Evolutionary conservation across 495 filamentous ascomycete genomes (phyloP).

Genomic region (Platismatia glauca): DNA sequence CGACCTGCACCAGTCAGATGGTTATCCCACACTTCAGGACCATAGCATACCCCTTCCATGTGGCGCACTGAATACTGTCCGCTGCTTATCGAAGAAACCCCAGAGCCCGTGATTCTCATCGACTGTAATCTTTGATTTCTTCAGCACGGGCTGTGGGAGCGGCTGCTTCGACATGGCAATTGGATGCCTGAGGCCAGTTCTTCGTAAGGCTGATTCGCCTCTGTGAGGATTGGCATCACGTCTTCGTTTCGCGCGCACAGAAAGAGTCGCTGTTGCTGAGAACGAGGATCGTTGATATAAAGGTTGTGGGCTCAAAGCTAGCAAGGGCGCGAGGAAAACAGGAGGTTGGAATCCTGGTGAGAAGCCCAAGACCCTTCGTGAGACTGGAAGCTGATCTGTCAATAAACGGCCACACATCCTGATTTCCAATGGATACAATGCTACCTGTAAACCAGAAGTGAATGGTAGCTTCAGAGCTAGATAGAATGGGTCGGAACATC

Average conservation of each 20-base stretch:
- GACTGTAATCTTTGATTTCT: conserved; percentile 43
- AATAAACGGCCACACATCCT: neutral
- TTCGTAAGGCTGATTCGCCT: conserved; percentile 69
- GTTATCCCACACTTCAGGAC: conserved; percentile 6
- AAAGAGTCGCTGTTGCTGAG: conserved; percentile 28
- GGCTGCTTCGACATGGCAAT: conserved; percentile 60
- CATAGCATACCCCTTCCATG: conserved; percentile 46
- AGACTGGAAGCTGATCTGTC: neutral
- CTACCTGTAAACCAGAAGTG: neutral
- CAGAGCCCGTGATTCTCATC: conserved; percentile 83
- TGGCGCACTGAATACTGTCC: conserved; percentile 55
- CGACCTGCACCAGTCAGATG: conserved; percentile 45
- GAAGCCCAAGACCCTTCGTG: neutral
- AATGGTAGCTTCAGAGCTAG: neutral
- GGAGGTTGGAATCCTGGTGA: conserved; percentile 9
- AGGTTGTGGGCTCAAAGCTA: conserved; percentile 5
- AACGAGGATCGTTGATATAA: conserved; percentile 22
- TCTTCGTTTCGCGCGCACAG: conserved; percentile 18
- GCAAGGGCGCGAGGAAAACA: conserved; percentile 18
- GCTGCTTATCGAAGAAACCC: conserved; percentile 72
- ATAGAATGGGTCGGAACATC: neutral
- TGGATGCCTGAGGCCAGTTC: conserved; percentile 63
- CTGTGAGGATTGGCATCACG: conserved; percentile 60
- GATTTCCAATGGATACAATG: neutral
- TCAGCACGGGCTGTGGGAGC: conserved; percentile 63